phyloP scores from a whole-genome alignment of 148 eudicot species.

The Vaccinium darrowii region DNA sequence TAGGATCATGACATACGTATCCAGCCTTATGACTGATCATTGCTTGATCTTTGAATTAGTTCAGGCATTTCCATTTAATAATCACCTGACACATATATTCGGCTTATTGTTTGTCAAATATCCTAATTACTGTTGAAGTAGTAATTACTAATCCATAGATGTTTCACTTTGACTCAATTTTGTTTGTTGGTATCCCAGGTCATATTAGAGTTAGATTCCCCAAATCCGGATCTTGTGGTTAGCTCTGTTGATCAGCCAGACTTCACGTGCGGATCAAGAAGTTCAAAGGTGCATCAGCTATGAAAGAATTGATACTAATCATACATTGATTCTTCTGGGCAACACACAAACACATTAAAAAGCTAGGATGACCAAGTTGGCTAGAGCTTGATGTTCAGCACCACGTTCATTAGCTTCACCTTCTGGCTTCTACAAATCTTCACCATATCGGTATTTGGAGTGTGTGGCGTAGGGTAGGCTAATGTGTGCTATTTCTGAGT shows the following conservation, averaged over 20 bases:
- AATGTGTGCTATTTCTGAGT: neutral
- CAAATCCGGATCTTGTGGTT: conserved; percentile 53
- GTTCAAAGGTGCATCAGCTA: conserved; percentile 29
- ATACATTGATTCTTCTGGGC: neutral
- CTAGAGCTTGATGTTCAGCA: conserved; percentile 11
- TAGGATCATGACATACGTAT: neutral
- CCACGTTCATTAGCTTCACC: neutral
- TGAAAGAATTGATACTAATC: conserved; percentile 17
- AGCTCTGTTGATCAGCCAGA: conserved; percentile 55
- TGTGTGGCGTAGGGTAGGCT: neutral
- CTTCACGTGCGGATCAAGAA: conserved; percentile 53
- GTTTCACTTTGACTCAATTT: neutral
- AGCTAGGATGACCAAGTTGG: conserved; percentile 2
- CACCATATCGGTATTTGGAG: neutral
- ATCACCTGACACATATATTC: neutral
- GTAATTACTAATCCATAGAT: neutral
- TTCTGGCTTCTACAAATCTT: neutral
- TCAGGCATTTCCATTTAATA: neutral
- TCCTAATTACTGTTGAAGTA: neutral
- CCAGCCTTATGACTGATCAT: neutral
- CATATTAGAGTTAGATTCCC: conserved; percentile 66
- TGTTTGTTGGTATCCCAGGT: conserved; percentile 38
- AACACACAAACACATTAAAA: neutral
- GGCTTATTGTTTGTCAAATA: neutral
- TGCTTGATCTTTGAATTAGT: neutral